Evolutionary conservation across 345 rosid species (phyloP), one percentile per base, ranked within the genome.

Genomic region (Syzygium grande): DNA sequence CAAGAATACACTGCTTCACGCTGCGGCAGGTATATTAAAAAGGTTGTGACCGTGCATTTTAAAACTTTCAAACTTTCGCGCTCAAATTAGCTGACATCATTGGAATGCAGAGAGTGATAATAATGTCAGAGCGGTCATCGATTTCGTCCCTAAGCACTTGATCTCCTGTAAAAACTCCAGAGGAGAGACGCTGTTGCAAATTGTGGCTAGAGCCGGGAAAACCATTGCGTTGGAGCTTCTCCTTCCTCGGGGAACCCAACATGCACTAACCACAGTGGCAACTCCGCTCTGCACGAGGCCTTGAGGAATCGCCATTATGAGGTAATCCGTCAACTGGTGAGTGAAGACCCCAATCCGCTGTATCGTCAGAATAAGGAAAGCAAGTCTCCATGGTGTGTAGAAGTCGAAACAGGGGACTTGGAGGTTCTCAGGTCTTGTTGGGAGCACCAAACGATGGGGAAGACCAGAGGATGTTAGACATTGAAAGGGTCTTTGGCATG

Each of bases 161-260:
- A 22, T 55, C 59, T 8, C 9, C 59, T 22, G 58, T 2, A 2
- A 22, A 1, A 55, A 55, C 12, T 55, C 59, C 27, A 22, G 5
- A 22, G 59, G 59, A 21, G 59, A 55, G 27, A 55, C 59, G 1
- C 59, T 12, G 27, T 27, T 55, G 4, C 27, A 22, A 11, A 55
- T 55, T 22, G 59, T 27, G 6, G 59, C 59, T 4, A 22, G 27
- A 55, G 59, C 59, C 1, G 27, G 59, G 27, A 55, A 55, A 55
- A 4, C 27, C 4, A 1, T 0, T 55, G 27, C 5, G 27, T 27
- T 22, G 59, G 59, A 55, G 59, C 59, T 22, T 55, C 11, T 55
- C 5, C 59, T 55, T 55, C 59, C 0, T 5, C 27, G 4, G 4
- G 27, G 2, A 4, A 7, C 5, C 27, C 2, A 4, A 9, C 3